Evolutionary conservation across 2,329 filamentous ascomycete species (phyloP), one percentile per base, ranked within the genome.

Genomic region (Tolypocladium tropicale): DNA sequence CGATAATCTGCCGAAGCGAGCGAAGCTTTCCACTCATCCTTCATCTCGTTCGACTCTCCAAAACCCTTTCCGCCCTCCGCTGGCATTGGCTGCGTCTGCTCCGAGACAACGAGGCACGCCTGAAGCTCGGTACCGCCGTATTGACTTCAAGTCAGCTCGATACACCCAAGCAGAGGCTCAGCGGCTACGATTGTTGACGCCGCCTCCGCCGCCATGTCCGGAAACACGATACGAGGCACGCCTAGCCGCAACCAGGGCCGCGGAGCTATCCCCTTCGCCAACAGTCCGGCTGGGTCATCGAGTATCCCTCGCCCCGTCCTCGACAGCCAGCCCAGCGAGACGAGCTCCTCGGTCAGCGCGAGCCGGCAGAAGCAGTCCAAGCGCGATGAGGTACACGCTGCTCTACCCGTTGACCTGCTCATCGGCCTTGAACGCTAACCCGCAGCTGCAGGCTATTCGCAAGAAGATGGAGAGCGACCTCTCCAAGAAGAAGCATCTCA

Each of bases 321-420:
- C 60, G 88, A 91, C 53, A 72, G 72, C 57, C 74, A 79, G 62
- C 76, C 78, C 61, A 83, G 76, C 74, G 87, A 88, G 64, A 63
- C 73, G 56, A 74, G 70, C 61, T 89, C 90, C 55, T 85, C 88
- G 43, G 82, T 96, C 76, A 96, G 90, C 75, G 89, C 91, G 65
- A 97, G 93, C 74, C 85, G 94, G 68, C 89, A 94, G 73, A 96
- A 96, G 77, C 93, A 96, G 80, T 88, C 86, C 64, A 97, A 97
- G 78, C 86, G 92, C 74, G 94, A 99, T 86, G 94, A 99, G 88
- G 94, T 99, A 79, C 67, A 83, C 77, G 61, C n/a, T 53, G 30
- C 43, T 39, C 33, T 4, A 41, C 28, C 48, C 30, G 32, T 21
- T 46, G 41, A 7, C 12, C 21, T 25, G 12, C 41, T 12, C 18